Conservation (phyloP, 352 stramenopile species). For the Thraustochytrium sp. region DNA sequence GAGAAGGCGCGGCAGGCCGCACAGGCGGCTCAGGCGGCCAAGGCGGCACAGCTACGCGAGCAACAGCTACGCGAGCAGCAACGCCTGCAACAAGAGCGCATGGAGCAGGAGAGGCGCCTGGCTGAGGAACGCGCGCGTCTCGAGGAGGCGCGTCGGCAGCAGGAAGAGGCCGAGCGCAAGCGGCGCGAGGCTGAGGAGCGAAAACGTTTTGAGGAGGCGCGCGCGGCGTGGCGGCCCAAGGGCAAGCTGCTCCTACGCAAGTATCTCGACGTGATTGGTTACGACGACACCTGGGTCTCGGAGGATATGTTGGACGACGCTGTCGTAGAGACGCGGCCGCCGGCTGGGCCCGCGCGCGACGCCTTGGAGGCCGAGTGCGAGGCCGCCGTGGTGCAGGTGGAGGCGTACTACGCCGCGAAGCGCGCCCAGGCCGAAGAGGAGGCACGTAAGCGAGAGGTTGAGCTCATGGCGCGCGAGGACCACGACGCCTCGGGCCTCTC, state of each 20-base stretch:
- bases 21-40: no score
- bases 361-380: neutral
- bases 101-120: neutral
- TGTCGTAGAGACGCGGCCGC: neutral
- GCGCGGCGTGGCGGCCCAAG: neutral
- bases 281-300: neutral
- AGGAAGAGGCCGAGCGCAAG: neutral
- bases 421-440: neutral
- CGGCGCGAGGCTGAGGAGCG: neutral
- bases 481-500: neutral
- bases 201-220: neutral
- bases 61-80: neutral
- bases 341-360: neutral
- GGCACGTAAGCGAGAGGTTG: neutral
- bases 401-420: neutral
- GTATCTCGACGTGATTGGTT: slow-evolving; percentile 5
- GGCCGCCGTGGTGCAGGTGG: neutral
- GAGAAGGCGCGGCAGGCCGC: neutral
- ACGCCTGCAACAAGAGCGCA: neutral
- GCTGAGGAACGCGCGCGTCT: neutral
- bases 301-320: neutral
- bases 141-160: neutral
- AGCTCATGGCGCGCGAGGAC: neutral
- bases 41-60: no score
- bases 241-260: neutral